Evolutionary conservation across 352 stramenopile species (phyloP), one percentile per base, ranked within the genome.

Genomic region (Phytophthora rubi): DNA sequence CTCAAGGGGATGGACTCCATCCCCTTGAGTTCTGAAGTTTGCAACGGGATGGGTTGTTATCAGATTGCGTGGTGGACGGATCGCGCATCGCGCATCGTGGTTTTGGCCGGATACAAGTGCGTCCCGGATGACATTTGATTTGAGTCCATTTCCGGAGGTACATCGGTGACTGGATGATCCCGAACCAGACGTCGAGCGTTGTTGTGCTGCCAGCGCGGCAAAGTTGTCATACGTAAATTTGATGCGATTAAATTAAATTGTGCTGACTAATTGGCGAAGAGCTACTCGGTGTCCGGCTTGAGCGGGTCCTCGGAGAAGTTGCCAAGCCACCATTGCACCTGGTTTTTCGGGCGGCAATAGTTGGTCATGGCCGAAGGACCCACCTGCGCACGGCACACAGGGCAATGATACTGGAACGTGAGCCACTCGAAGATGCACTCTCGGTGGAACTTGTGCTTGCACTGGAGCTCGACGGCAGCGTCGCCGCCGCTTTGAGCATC

Each of bases 351-450:
- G 33, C 80, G 68, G 51, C 71, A 82, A 65, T 80, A 89, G 70
- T 86, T 90, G 5, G 75, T 90, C 70, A 86, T 75, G 23, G 80
- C 81, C 9, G 70, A 62, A 8, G 81, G 83, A 30, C 81, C 80
- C 30, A 91, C 79, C 49, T 77, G 81, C 28, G 30, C 10, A 30
- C 52, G 28, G 26, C 26, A 58, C 52, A 44, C 16, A 3, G 54
- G 53, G 32, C 72, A 58, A 16, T 55, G 35, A 53, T 83, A 89
- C 56, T 92, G 74, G 70, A 90, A 86, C 33, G 83, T 57, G 16
- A 94, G 71, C 86, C 84, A 94, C 75, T 91, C 81, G 48, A 89
- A 91, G 32, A 94, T 76, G 68, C 86, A 94, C 56, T 87, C 80
- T 13, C 86, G 82, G 72, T 92, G 86, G 72, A 92, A 94, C 33